Conservation (phyloP, 352 stramenopile genomes). For the Phytophthora capsici region DNA sequence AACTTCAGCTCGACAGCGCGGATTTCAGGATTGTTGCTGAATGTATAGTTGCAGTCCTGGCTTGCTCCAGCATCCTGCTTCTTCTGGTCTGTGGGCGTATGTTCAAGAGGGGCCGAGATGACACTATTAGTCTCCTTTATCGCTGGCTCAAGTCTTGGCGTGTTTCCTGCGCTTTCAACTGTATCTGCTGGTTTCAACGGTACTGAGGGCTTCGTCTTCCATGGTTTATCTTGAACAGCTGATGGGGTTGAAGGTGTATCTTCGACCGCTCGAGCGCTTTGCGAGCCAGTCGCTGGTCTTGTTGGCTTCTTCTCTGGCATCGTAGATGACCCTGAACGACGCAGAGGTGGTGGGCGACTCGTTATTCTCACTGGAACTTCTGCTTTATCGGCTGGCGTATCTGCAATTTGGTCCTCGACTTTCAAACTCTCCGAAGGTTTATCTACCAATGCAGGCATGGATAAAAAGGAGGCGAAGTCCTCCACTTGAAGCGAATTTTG, state of each 20-base stretch:
- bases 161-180: conserved; percentile 1
- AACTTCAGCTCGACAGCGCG: conserved; percentile 89
- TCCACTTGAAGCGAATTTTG: conserved; percentile 41
- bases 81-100: not conserved
- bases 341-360: conserved; percentile 19
- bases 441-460: not conserved
- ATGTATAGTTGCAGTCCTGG: conserved; percentile 83
- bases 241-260: conserved; percentile 3
- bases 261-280: conserved; percentile 22
- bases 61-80: conserved; percentile 3
- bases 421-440: not conserved
- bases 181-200: not conserved
- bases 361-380: conserved; percentile 1
- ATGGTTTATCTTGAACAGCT: conserved; percentile 12
- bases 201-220: conserved; percentile 1
- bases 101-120: not conserved
- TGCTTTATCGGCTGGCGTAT: not conserved
- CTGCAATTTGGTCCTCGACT: not conserved
- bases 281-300: conserved; percentile 13
- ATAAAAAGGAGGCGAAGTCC: conserved; percentile 50
- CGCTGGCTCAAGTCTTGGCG: not conserved
- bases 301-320: conserved; percentile 14
- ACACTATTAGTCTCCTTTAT: not conserved
- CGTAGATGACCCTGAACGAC: conserved; percentile 11
- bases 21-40: conserved; percentile 80